Conservation (phyloP, 352 stramenopile genomes). For the Phytophthora tubulina region DNA sequence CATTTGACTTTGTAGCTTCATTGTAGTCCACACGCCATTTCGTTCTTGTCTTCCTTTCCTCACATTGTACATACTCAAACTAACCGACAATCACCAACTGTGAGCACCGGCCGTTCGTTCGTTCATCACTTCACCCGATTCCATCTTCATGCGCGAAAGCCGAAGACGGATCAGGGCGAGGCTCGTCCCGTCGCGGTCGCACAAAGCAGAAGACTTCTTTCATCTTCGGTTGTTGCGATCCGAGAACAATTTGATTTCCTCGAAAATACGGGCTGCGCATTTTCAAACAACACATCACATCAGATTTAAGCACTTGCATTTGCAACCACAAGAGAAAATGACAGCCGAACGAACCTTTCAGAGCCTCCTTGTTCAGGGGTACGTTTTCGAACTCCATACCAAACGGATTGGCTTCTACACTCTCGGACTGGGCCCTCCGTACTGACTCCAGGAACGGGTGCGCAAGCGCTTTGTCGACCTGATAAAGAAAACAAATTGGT, state of each 20-base stretch:
- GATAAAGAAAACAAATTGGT: constrained; percentile 8
- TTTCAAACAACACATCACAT: constrained; percentile 4
- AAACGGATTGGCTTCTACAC: constrained; percentile 79
- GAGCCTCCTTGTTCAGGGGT: constrained; percentile 78
- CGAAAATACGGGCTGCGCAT: constrained; percentile 80
- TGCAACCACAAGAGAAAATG: not conserved
- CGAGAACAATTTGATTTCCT: constrained; percentile 89
- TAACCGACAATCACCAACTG: constrained; percentile 37
- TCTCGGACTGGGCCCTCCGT: constrained; percentile 76
- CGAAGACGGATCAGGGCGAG: constrained; percentile 16
- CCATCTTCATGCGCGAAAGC: constrained; percentile 27
- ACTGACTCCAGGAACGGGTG: constrained; percentile 89
- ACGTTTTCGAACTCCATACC: constrained; percentile 93
- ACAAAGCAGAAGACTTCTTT: constrained; percentile 46
- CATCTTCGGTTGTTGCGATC: constrained; percentile 79
- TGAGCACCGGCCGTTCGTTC: constrained; percentile 28
- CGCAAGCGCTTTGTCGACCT: constrained; percentile 86
- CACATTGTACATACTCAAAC: constrained; percentile 55
- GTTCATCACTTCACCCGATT: constrained; percentile 25
- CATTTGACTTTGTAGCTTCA: constrained; percentile 50
- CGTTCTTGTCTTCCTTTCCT: constrained; percentile 47
- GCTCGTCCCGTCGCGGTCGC: constrained; percentile 30
- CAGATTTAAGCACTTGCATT: constrained; percentile 1
- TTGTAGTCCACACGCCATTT: constrained; percentile 53
- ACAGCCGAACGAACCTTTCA: constrained; percentile 72